Evolutionary conservation across 1,284 basidiomycete species (phyloP).

Genomic region (Apiotrichum veenhuisii): DNA sequence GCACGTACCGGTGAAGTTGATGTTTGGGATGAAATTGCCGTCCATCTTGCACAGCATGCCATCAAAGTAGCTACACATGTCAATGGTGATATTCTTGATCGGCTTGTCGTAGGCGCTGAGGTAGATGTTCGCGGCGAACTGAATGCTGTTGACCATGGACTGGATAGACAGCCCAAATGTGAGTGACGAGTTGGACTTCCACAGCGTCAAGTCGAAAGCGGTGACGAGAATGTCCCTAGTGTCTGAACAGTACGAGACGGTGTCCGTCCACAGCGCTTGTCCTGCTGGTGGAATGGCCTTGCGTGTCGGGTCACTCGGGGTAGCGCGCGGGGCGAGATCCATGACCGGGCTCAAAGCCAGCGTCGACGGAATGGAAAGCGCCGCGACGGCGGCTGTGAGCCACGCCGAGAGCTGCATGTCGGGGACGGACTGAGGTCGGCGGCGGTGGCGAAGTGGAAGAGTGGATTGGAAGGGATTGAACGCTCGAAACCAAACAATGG

Average conservation of each 20-base stretch:
- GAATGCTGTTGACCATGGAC: slow-evolving; percentile 60
- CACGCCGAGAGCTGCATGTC: slow-evolving; percentile 6
- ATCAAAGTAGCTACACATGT: slow-evolving; percentile 65
- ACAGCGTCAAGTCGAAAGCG: slow-evolving; percentile 62
- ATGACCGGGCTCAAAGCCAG: not conserved
- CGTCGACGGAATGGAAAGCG: not conserved
- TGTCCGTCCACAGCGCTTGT: slow-evolving; percentile 58
- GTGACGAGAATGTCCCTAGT: slow-evolving; percentile 74
- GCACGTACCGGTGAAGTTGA: slow-evolving; percentile 69
- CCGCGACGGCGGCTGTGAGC: not conserved
- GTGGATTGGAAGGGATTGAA: too few species aligned
- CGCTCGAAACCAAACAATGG: too few species aligned
- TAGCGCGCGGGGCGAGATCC: not conserved
- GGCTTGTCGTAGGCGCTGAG: slow-evolving; percentile 77
- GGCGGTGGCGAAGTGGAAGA: not conserved
- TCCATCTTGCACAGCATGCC: slow-evolving; percentile 77
- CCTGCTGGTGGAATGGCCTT: slow-evolving; percentile 8
- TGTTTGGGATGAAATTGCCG: slow-evolving; percentile 55
- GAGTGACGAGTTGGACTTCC: slow-evolving; percentile 25
- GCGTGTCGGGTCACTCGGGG: not conserved
- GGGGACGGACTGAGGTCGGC: not conserved
- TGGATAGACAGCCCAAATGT: slow-evolving; percentile 41
- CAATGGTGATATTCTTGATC: slow-evolving; percentile 68
- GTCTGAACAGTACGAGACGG: slow-evolving; percentile 80
- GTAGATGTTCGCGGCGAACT: slow-evolving; percentile 71